A percentile compares a stretch with the other conserved stretches of the same genome.
Evolutionary conservation across 352 stramenopile species (phyloP).

Genomic region (Phytophthora pisi): DNA sequence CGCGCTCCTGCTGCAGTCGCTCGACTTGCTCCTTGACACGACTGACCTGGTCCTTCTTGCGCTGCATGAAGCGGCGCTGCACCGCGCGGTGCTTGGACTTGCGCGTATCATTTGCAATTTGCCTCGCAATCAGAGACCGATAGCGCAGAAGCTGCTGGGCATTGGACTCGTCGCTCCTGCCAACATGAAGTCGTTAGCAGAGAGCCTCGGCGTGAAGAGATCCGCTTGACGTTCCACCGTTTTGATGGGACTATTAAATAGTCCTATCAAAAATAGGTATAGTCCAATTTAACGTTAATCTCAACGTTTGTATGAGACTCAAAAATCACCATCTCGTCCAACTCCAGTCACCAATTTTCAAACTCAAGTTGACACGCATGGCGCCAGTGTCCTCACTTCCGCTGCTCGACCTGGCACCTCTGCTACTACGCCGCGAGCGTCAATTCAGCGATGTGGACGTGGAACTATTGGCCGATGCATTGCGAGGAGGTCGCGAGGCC

Average conservation of each 20-base stretch:
- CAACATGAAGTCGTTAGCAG: no score
- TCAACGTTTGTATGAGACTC: not conserved
- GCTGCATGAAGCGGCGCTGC: constrained; percentile 51
- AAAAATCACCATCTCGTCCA: constrained; percentile 19
- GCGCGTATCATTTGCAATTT: constrained; percentile 31
- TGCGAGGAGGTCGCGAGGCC: constrained; percentile 31
- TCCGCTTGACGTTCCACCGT: no score
- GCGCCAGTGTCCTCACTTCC: constrained; percentile 9
- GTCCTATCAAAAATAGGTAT: no score
- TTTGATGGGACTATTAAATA: no score
- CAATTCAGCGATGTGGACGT: constrained; percentile 30
- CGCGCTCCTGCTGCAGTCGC: constrained; percentile 36
- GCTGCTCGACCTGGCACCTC: constrained; percentile 26
- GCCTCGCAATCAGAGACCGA: constrained; percentile 11
- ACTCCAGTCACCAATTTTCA: constrained; percentile 28
- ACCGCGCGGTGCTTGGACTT: constrained; percentile 52
- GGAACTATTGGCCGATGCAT: constrained; percentile 19
- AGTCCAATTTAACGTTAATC: not conserved
- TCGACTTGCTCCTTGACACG: constrained; percentile 34
- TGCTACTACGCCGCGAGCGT: constrained; percentile 27
- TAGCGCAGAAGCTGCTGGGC: constrained; percentile 17
- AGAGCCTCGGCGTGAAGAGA: no score
- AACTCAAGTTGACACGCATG: constrained; percentile 23
- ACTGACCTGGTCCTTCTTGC: constrained; percentile 50
- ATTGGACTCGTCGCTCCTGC: constrained; percentile 4